Base-by-base conservation (phyloP, 306 rosid species). In the Cucumis cinereus region DNA sequence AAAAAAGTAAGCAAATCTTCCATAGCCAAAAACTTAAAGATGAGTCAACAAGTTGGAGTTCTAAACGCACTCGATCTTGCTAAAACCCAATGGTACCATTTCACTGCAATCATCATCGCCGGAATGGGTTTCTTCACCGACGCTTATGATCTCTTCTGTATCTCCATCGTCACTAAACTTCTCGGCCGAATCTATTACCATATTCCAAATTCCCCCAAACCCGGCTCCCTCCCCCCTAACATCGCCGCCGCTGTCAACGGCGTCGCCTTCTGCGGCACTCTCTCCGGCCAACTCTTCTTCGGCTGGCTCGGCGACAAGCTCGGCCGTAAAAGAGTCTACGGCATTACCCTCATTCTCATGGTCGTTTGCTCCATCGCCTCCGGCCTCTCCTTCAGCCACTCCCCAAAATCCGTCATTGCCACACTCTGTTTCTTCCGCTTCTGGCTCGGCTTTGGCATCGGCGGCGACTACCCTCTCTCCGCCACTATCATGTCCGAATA, bases 41-140 rank as follows among this genome's bases (percentile, higher is more conserved):
- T 67, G 73, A 67, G 73, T 20, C 60, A 84, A 47, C 83, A 82
- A 73, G 60, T 88, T 26, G 87, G 79, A 84, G 97, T 93, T 86
- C 97, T 93, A 11, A 85, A 80, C 62, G 92, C 98, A 79, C 93
- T 93, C 9, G 98, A 93, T 80, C 71, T 75, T 16, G 97, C 98
- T 0, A 93, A 84, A 83, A 93, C 97, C 28, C 98, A 90, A 72
- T 86, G 77, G 90, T 93, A 93, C 80, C 98, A 93, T 56, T 93
- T 93, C 89, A 93, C 93, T 0, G 96, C 98, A 58, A 93, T 93
- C 60, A 90, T 93, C 80, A 87, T 93, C 24, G 98, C 98, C 45
- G 98, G 98, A 64, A 93, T 93, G 98, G 98, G 98, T 2, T 93
- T 93, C 75, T 93, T 93, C 84, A 93, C 98, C 0, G 98, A 93